Base-by-base conservation (phyloP, 352 stramenopile species). In the Phytophthora melonis region DNA sequence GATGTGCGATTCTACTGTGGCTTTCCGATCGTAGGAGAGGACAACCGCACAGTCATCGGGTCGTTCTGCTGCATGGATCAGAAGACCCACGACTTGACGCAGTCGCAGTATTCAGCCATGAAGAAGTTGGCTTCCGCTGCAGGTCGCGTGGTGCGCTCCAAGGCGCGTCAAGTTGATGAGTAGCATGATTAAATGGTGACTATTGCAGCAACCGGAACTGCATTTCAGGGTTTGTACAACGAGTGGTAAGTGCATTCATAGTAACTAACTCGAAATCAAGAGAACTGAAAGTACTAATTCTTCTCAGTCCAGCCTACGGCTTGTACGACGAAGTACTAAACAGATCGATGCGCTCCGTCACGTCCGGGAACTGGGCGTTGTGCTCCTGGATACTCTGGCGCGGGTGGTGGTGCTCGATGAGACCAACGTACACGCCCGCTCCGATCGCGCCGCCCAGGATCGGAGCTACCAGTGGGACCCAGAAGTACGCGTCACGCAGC, bases 1-100 rank as follows among this genome's bases (percentile, higher is more conserved):
- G 73, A 77, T 27, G 69, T 81, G 21, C 78, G 75, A 55, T 93
- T 90, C 68, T 92, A 93, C 77, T 92, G 83, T 56, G 87, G 87
- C 11, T 91, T 92, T 55, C 87, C 87, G 9, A 69, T 93, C 36
- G 19, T 87, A 1, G 70, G 70, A 6, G 70, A 72, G 3, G 70
- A 89, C 58, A 76, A 85, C 43, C 52, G 56, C 39, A 84, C 78
- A 18, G 61, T 88, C 27, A 84, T 93, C 61, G 86, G 84, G 5
- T 84, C 81, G 5, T 70, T 93, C 32, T 92, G 84, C 69, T 91
- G 82, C 63, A 71, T 91, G 23, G 81, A 88, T 49, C 71, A 76
- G 30, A 77, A 86, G 54, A 76, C 78, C 11, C 77, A 79, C 36
- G 63, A 80, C 50, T 74, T 93, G 49, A 86, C 77, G 10, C 80